Percentiles rank a stretch among this genome's conserved stretches.
Conservation (phyloP, 2,329 filamentous ascomycete species). For the Neonectria hederae region DNA sequence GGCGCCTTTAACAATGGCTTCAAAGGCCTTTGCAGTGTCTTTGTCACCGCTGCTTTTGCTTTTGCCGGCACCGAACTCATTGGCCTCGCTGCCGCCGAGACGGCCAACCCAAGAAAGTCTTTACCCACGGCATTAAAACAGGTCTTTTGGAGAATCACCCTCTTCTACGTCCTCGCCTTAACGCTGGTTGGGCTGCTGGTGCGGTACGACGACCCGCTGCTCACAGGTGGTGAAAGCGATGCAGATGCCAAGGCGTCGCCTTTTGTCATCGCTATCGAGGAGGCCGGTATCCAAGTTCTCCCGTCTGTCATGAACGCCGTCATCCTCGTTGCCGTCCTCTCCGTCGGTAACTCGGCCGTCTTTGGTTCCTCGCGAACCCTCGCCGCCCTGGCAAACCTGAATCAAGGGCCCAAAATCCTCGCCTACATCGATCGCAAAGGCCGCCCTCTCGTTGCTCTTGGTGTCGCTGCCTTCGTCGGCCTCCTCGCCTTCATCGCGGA, state of each 20-base stretch:
- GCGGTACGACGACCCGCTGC: constrained; percentile 71
- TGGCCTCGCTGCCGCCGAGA: constrained; percentile 80
- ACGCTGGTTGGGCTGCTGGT: constrained; percentile 85
- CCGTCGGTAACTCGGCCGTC: constrained; percentile 90
- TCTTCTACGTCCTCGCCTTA: constrained; percentile 89
- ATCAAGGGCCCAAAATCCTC: constrained; percentile 80
- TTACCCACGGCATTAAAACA: constrained; percentile 90
- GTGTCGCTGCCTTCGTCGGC: constrained; percentile 72
- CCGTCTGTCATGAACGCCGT: constrained; percentile 95
- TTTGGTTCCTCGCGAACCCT: constrained; percentile 93
- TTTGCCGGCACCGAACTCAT: constrained; percentile 82
- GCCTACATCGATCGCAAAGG: constrained; percentile 86
- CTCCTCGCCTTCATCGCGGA: constrained; percentile 82
- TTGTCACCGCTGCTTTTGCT: constrained; percentile 80
- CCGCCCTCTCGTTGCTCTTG: constrained; percentile 79
- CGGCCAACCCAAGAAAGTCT: constrained; percentile 80
- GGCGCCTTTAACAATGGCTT: constrained; percentile 88
- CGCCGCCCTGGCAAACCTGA: constrained; percentile 87
- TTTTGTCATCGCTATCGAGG: constrained; percentile 91
- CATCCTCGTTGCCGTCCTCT: constrained; percentile 89
- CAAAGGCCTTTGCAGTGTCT: constrained; percentile 82
- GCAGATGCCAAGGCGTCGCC: constrained; percentile 81
- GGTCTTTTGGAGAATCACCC: constrained; percentile 91
- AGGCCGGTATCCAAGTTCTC: constrained; percentile 82
- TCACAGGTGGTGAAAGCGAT: constrained; percentile 65